phyloP scores from a whole-genome alignment of 2,329 filamentous ascomycete genomes.

The Chaetomiaceae sp. region DNA sequence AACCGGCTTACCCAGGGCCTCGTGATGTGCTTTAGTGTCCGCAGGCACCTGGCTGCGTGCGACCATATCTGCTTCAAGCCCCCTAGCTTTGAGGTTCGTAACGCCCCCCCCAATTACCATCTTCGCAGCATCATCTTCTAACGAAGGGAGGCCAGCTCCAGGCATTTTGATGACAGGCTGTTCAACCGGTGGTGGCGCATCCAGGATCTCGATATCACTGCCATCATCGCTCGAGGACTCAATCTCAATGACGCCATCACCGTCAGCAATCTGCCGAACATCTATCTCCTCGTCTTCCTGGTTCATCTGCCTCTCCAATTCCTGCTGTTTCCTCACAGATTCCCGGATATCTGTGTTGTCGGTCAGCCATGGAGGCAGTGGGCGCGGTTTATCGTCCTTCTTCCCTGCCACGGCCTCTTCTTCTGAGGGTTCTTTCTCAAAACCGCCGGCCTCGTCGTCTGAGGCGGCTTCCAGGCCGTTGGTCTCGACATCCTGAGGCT shows the following conservation, averaged over 20 bases:
- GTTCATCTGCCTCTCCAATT: conserved; percentile 55
- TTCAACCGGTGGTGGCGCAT: conserved; percentile 38
- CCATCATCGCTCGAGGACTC: conserved; percentile 57
- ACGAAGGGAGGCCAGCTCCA: conserved; percentile 16
- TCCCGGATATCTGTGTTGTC: conserved; percentile 63
- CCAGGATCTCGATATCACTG: conserved; percentile 55
- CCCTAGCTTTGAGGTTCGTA: neutral
- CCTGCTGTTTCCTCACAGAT: conserved; percentile 55
- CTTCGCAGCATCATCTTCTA: conserved; percentile 14
- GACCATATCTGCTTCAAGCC: too few species aligned
- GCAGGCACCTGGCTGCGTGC: neutral
- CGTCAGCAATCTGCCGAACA: conserved; percentile 43
- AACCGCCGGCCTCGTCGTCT: conserved; percentile 60
- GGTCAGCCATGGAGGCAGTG: conserved; percentile 71
- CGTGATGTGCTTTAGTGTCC: neutral
- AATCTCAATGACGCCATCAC: conserved; percentile 57
- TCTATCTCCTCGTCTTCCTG: conserved; percentile 59
- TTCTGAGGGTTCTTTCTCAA: conserved; percentile 47
- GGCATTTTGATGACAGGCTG: conserved; percentile 11
- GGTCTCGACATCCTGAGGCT: conserved; percentile 22
- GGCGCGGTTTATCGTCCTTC: conserved; percentile 46
- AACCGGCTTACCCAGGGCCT: neutral
- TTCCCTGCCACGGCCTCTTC: conserved; percentile 28
- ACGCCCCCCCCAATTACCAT: neutral
- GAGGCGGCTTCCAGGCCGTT: conserved; percentile 29